These are phyloP conservation scores for Allomyces arbusculus DNA, from an alignment of 192 early-diverging fungal species.

Conservation along the genomic window DNA sequence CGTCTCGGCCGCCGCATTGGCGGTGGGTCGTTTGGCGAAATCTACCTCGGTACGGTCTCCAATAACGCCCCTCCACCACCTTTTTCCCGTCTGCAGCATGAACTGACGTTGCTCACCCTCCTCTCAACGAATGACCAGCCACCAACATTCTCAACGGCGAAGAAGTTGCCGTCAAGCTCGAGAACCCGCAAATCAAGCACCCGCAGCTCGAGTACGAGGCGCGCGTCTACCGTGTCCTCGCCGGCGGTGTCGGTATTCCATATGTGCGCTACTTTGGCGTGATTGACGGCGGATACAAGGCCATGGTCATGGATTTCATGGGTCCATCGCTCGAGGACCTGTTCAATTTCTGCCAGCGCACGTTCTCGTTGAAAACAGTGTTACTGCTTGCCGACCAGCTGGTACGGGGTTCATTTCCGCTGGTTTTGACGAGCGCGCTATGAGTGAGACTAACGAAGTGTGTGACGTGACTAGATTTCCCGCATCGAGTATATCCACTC, in stretches of 20 bases:
- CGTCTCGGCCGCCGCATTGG: constrained; percentile 30
- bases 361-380: constrained; percentile 39
- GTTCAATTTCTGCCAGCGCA: constrained; percentile 43
- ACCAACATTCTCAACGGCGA: constrained; percentile 40
- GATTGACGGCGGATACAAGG: constrained; percentile 32
- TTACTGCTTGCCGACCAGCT: constrained; percentile 39
- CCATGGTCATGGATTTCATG: constrained; percentile 41
- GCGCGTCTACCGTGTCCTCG: constrained; percentile 32
- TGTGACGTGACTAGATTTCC: constrained; percentile 19
- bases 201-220: constrained; percentile 46
- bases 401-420: constrained; percentile 9
- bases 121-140: constrained; percentile 9
- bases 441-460: no score
- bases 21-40: constrained; percentile 33
- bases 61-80: not conserved
- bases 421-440: not conserved
- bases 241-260: constrained; percentile 41
- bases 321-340: constrained; percentile 38
- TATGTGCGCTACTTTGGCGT: constrained; percentile 39
- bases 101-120: not conserved
- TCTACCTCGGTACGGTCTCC: constrained; percentile 23
- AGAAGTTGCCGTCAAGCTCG: constrained; percentile 41
- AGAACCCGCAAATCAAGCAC: constrained; percentile 31
- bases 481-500: constrained; percentile 44
- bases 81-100: not conserved